Base-by-base conservation (phyloP, 805 yeast species). In the Starmerella scarabaei region DNA sequence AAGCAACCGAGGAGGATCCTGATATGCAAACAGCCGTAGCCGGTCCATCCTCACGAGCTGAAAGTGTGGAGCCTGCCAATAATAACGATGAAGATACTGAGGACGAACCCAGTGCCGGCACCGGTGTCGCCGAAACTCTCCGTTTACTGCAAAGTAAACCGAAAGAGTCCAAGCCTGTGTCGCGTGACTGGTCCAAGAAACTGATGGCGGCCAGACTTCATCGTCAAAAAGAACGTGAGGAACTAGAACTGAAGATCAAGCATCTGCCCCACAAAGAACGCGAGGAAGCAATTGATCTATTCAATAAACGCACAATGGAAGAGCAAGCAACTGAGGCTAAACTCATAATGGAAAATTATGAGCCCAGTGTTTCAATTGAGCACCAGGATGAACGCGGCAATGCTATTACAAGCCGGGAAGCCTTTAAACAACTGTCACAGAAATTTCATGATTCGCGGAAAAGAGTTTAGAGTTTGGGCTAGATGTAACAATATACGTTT, bases 371-470 rank as follows among this genome's bases (percentile, higher is more conserved):
- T 7, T 52, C 60, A 8, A 51, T 83, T 3, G 67, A 65, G 20
- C 80, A 82, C 56, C 67, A 64, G 16, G 93, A 82, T 54, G 77
- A 73, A 20, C 50, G 59, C 2, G 94, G 94, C 1, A 63, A 70
- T 24, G 63, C 64, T 17, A 58, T 84, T 21, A 61, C 67, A 23
- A 66, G 76, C 3, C 80, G 78, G 52, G 77, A 77, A 44, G 94
- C 94, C 1, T 83, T 71, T 63, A 82, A 80, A 60, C 71, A 72
- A 44, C 60, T 82, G 35, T 78, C 91, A 3, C 86, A 79, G 46
- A 72, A 75, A 47, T 83, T 81, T 57, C 94, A 83, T 55, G 93
- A 23, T 23, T 7, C 26, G 11, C 26, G 26, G 7, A 23, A 23
- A 23, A 91, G 3, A 59, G n/a, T n/a, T n/a, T n/a, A n/a, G n/a